Evolutionary conservation across 2,329 filamentous ascomycete genomes (phyloP).

Genomic region (Aspergillus viridinutans): DNA sequence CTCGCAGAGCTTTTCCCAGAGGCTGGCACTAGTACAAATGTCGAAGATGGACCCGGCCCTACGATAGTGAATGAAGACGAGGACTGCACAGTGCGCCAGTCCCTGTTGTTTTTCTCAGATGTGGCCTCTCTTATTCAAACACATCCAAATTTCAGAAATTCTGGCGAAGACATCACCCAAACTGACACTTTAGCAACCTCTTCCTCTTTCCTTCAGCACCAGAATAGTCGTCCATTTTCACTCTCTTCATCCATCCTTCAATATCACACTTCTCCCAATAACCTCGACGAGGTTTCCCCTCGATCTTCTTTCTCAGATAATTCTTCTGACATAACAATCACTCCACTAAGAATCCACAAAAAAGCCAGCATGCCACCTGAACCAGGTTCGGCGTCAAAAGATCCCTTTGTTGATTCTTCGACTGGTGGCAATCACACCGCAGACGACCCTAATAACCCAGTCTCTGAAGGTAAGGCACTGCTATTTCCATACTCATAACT

Average conservation of each 20-base stretch:
- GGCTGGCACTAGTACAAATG: neutral
- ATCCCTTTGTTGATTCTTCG: conserved; percentile 4
- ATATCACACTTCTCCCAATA: neutral
- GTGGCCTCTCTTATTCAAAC: conserved; percentile 5
- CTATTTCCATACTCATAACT: neutral
- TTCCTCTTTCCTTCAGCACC: neutral
- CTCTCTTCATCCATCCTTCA: neutral
- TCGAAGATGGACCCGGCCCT: neutral
- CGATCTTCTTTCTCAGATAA: conserved; percentile 1
- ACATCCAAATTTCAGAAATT: conserved; percentile 2
- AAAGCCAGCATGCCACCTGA: neutral
- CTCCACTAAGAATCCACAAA: neutral
- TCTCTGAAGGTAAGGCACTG: neutral
- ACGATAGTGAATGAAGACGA: conserved; percentile 8
- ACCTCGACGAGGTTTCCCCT: neutral
- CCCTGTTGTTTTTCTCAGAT: conserved; percentile 4
- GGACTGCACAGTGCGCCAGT: conserved; percentile 2
- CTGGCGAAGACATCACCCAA: neutral
- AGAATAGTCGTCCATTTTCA: neutral
- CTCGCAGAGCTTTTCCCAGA: neutral
- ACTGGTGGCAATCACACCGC: neutral
- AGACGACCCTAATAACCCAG: neutral
- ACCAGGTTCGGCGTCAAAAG: neutral
- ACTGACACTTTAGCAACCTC: neutral
- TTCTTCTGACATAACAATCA: conserved; percentile 1